Conservation (phyloP, 2,329 filamentous ascomycete species). For the Ascochyta clinopodiicola region DNA sequence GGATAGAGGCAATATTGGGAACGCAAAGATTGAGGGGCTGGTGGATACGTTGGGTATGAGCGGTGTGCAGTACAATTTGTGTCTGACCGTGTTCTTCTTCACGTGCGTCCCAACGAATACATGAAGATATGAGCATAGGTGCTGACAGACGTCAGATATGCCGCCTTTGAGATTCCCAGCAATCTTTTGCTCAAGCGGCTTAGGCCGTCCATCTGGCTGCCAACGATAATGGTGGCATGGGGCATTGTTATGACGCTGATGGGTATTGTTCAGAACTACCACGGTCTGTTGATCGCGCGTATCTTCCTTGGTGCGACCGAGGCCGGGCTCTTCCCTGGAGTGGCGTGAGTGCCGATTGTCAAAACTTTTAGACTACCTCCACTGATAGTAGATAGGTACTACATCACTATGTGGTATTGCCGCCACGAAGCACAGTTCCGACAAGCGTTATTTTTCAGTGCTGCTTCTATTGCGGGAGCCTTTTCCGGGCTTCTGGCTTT, state of each 20-base stretch:
- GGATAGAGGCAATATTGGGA: constrained; percentile 49
- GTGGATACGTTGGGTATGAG: constrained; percentile 37
- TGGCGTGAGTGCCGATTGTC: neutral
- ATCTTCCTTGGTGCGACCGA: constrained; percentile 54
- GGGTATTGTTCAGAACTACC: constrained; percentile 55
- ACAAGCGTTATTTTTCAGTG: constrained; percentile 66
- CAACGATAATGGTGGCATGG: constrained; percentile 59
- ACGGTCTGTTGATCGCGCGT: constrained; percentile 53
- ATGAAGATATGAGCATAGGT: too few species aligned
- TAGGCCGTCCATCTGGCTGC: constrained; percentile 54
- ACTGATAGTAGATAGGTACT: constrained; percentile 46
- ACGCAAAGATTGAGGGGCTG: constrained; percentile 51
- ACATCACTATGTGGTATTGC: constrained; percentile 69
- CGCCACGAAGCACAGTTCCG: constrained; percentile 65
- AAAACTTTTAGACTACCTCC: neutral
- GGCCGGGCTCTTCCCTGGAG: constrained; percentile 42
- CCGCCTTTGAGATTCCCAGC: constrained; percentile 59
- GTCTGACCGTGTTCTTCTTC: constrained; percentile 70
- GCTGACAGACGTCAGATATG: constrained; percentile 19
- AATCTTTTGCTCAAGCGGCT: constrained; percentile 68
- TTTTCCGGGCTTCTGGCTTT: constrained; percentile 66
- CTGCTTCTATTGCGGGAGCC: constrained; percentile 63
- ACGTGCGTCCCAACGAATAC: constrained; percentile 40
- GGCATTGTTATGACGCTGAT: constrained; percentile 59
- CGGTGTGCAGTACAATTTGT: constrained; percentile 68